Evolutionary conservation across 306 rosid species (phyloP).

Genomic region (Ziziphus jujuba): DNA sequence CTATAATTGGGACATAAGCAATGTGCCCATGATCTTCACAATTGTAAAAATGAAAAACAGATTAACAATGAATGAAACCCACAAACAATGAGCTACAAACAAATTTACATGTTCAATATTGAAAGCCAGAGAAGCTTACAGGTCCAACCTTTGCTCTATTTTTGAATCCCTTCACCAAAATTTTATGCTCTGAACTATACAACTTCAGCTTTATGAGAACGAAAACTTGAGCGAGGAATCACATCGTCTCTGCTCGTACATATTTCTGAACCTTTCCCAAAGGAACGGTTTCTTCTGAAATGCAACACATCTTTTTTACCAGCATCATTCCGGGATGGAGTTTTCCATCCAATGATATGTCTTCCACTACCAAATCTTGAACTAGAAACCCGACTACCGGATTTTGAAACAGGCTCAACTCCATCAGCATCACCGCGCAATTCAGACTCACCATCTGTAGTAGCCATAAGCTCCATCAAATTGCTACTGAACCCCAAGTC

Average conservation of each 20-base stretch:
- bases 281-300: slow-evolving; percentile 39
- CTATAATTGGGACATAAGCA: slow-evolving; percentile 49
- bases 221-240: slow-evolving; percentile 31
- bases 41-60: slow-evolving; percentile 20
- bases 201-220: slow-evolving; percentile 41
- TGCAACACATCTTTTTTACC: slow-evolving; percentile 43
- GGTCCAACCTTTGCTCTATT: slow-evolving; percentile 22
- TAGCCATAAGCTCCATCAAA: slow-evolving; percentile 93
- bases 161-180: slow-evolving; percentile 29
- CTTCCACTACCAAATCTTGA: slow-evolving; percentile 73
- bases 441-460: slow-evolving; percentile 60
- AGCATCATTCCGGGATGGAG: slow-evolving; percentile 39
- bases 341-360: slow-evolving; percentile 42
- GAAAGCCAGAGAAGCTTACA: slow-evolving; percentile 61
- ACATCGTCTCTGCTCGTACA: slow-evolving; percentile 45
- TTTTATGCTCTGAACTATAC: slow-evolving; percentile 30
- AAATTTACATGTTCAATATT: slow-evolving; percentile 45
- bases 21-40: slow-evolving; percentile 57
- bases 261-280: slow-evolving; percentile 35
- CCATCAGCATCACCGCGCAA: slow-evolving; percentile 41
- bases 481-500: slow-evolving; percentile 88
- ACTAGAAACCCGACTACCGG: slow-evolving; percentile 45
- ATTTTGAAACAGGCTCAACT: slow-evolving; percentile 34
- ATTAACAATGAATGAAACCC: slow-evolving; percentile 37
- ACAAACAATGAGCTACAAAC: slow-evolving; percentile 52